Base-by-base conservation (phyloP, 75 land plant genomes). In the Azolla pinnata region DNA sequence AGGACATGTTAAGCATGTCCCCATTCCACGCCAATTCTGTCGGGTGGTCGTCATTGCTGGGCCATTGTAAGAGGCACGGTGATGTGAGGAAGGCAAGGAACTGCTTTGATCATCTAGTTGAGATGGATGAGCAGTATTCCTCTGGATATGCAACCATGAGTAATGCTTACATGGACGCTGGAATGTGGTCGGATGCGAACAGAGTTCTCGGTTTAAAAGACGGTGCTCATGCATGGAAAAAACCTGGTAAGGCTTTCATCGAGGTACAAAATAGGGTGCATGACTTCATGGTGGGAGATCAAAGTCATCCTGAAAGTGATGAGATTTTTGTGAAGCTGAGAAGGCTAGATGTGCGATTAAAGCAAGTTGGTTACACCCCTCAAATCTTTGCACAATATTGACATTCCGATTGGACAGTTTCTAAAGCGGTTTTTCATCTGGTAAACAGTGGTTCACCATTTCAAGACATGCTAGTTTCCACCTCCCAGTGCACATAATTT, bases 201-300 rank as follows among this genome's bases (percentile, higher is more conserved):
- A 57, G 40, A 8, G 54, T 75, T 10, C 54, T 75, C 20, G 63
- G 49, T 42, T 26, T 33, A 4, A 75, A 72, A 75, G 63, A 62
- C 3, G 45, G 27, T 62, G 67, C 51, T 51, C 68, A 74, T n/a
- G 59, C 72, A 16, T 65, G 52, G 54, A 80, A 80, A 53, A 49
- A 45, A 1, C 77, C 81, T 0, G 81, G 77, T 10, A 62, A 71
- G 56, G 71, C 64, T 14, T 54, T 50, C 46, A 54, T 79, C 27
- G 81, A 74, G 68, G 50, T 79, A 0, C 32, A 67, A 40, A 46
- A 63, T 44, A 56, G 54, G 51, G 67, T 79, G 29, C 54, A 74
- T 60, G 77, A 79, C 53, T 79, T 79, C 63, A 60, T 74, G 1
- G 70, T 70, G 2, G 83, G 79, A 23, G 83, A 75, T 62, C 65